These are phyloP conservation scores for Hypoxylon sp. DNA, from an alignment of 2,329 filamentous ascomycete genomes.

Conservation along the genomic window DNA sequence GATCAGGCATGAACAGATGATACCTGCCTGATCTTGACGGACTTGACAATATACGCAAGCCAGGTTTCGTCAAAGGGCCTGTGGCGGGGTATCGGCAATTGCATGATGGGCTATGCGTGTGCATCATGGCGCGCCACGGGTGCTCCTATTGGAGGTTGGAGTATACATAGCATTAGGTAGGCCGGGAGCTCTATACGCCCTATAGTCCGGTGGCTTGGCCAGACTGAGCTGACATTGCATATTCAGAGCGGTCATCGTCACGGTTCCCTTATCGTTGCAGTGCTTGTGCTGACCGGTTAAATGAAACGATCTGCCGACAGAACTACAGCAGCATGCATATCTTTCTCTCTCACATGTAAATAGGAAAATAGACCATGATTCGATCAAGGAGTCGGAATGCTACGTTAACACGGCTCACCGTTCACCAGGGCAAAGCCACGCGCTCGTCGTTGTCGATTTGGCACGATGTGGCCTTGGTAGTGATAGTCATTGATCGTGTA, in stretches of 20 bases:
- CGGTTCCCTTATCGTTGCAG: neutral
- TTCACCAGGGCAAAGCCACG: too few species aligned
- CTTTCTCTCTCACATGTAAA: too few species aligned
- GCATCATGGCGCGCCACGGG: neutral
- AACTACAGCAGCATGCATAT: neutral
- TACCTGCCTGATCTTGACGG: neutral
- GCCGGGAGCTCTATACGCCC: too few species aligned
- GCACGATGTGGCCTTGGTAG: neutral
- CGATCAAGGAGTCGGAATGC: neutral
- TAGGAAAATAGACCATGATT: neutral
- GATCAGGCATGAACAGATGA: neutral
- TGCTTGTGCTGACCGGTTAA: neutral
- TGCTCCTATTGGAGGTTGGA: neutral
- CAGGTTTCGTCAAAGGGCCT: constrained; percentile 7
- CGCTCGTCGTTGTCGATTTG: neutral
- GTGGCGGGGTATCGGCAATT: constrained; percentile 18
- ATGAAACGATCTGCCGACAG: neutral
- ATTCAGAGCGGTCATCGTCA: neutral
- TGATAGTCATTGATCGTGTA: too few species aligned
- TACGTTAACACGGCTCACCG: too few species aligned
- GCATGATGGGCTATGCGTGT: neutral
- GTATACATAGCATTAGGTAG: neutral
- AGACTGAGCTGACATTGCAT: neutral
- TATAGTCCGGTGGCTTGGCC: too few species aligned
- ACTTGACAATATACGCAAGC: neutral